Conservation (phyloP, 768 basidiomycete genomes). For the Lactarius evosmus region DNA sequence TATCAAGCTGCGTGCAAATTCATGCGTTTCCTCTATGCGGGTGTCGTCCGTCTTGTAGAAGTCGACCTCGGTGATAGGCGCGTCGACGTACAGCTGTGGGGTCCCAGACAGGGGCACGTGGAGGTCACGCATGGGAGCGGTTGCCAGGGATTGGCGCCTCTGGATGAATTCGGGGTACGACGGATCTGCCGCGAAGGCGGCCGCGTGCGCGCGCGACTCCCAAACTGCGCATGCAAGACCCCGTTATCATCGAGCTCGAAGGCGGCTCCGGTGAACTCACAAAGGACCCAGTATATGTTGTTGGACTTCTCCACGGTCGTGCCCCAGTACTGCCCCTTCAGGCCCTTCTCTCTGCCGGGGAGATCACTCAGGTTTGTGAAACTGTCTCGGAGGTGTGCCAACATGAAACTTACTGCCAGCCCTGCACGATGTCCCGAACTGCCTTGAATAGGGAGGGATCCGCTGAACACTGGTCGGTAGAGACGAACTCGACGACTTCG, state of each 20-base stretch:
- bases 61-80: constrained; percentile 6
- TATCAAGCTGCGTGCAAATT: not conserved
- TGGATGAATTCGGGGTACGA: not conserved
- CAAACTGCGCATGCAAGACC: not conserved
- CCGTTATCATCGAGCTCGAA: not conserved
- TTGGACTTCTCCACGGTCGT: not conserved
- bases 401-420: constrained; percentile 11
- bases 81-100: not conserved
- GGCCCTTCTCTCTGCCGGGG: constrained; percentile 4
- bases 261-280: not conserved
- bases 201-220: constrained; percentile 4
- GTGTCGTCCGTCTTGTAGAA: not conserved
- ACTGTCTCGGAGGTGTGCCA: not conserved
- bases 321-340: constrained; percentile 20
- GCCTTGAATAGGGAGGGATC: constrained; percentile 12
- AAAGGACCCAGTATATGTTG: constrained; percentile 13
- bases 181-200: constrained; percentile 9
- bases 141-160: not conserved
- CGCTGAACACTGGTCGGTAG: not conserved
- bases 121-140: not conserved
- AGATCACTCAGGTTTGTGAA: not conserved
- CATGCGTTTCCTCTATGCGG: not conserved
- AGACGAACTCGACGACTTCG: constrained; percentile 2
- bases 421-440: not conserved
- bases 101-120: not conserved